Percentiles rank a stretch among this genome's conserved stretches.
Evolutionary conservation across 768 basidiomycete species (phyloP).

Genomic region (Rhizopogon salebrosus): DNA sequence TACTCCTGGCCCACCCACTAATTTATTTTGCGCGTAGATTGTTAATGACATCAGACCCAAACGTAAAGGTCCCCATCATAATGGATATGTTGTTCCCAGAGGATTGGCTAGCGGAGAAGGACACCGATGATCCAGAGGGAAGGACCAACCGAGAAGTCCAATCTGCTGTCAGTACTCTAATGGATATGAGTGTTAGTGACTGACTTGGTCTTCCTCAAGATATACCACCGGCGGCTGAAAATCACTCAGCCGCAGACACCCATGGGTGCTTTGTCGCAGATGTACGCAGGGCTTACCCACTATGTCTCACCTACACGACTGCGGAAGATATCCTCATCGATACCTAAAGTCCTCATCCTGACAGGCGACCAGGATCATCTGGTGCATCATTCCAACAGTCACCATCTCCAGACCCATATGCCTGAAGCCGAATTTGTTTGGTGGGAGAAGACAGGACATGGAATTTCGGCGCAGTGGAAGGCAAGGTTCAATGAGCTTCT

Average conservation of each 20-base stretch:
- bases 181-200: background rate
- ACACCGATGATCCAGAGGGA: slow-evolving; percentile 46
- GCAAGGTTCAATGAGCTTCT: slow-evolving; percentile 51
- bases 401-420: slow-evolving; percentile 52
- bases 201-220: slow-evolving; percentile 27
- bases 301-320: slow-evolving; percentile 46
- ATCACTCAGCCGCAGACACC: slow-evolving; percentile 55
- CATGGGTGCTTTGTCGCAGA: slow-evolving; percentile 65
- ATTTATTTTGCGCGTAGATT: slow-evolving; percentile 26
- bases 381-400: slow-evolving; percentile 46
- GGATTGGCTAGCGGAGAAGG: slow-evolving; percentile 54
- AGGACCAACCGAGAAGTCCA: slow-evolving; percentile 65
- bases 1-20: background rate
- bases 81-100: slow-evolving; percentile 56
- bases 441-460: slow-evolving; percentile 65
- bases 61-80: slow-evolving; percentile 43
- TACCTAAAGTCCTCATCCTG: slow-evolving; percentile 65
- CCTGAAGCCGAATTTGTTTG: slow-evolving; percentile 47
- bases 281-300: slow-evolving; percentile 64
- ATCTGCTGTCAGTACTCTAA: slow-evolving; percentile 35
- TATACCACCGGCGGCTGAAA: slow-evolving; percentile 37
- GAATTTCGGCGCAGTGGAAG: slow-evolving; percentile 43
- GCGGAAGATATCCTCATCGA: slow-evolving; percentile 39
- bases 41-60: slow-evolving; percentile 32
- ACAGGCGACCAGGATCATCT: slow-evolving; percentile 66